Conservation (phyloP, 768 basidiomycete genomes). For the Exsudoporus frostii region DNA sequence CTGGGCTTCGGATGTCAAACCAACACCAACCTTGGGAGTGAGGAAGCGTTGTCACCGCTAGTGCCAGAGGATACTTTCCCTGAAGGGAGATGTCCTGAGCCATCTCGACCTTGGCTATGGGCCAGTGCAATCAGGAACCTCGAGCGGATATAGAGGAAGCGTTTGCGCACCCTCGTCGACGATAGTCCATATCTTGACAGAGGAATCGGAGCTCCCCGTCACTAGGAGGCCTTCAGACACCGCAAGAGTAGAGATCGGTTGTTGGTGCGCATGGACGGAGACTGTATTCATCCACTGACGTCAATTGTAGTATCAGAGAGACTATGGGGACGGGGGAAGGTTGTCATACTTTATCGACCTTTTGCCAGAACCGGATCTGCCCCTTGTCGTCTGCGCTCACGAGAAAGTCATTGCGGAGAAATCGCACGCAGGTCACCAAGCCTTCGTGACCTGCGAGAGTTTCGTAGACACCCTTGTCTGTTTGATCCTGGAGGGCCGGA, state of each 20-base stretch:
- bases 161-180: conserved; percentile 24
- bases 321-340: conserved; percentile 3
- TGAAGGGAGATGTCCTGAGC: conserved; percentile 60
- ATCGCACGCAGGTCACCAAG: conserved; percentile 74
- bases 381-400: conserved; percentile 80
- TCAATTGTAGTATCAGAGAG: conserved; percentile 5
- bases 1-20: conserved; percentile 8
- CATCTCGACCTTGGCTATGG: conserved; percentile 38
- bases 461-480: conserved; percentile 53
- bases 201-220: conserved; percentile 82
- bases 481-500: conserved; percentile 38
- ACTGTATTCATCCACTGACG: conserved; percentile 54
- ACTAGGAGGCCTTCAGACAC: conserved; percentile 48
- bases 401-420: conserved; percentile 50
- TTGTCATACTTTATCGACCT: conserved; percentile 26
- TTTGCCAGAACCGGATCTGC: conserved; percentile 58
- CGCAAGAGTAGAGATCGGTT: conserved; percentile 68
- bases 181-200: conserved; percentile 71
- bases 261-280: conserved; percentile 57
- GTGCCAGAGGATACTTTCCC: conserved; percentile 71
- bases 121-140: background rate
- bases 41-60: conserved; percentile 66
- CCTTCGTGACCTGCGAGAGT: conserved; percentile 78
- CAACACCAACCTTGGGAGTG: conserved; percentile 52
- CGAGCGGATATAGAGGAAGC: background rate